phyloP scores from a whole-genome alignment of 495 filamentous ascomycete genomes.

The Cryomyces antarcticus region DNA sequence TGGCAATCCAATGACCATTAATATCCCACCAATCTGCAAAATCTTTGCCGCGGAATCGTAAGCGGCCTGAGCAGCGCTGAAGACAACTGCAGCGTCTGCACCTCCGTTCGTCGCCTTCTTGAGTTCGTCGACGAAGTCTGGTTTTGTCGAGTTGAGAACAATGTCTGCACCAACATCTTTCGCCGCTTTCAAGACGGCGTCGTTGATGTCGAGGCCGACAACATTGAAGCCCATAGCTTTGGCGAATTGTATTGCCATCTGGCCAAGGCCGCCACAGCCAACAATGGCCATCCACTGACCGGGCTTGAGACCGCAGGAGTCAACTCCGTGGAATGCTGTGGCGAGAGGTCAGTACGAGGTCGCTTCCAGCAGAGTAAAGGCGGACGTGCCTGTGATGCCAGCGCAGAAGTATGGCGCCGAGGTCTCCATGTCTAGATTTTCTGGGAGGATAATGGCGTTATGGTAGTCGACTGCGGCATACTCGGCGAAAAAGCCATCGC shows the following conservation, averaged over 20 bases:
- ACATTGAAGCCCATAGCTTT: constrained; percentile 15
- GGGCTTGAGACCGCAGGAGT: constrained; percentile 17
- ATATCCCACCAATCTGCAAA: constrained; percentile 12
- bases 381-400: constrained; percentile 15
- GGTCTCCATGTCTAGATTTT: constrained; percentile 14
- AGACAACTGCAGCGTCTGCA: constrained; percentile 19
- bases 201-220: constrained; percentile 14
- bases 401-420: constrained; percentile 21
- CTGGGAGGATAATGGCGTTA: constrained; percentile 18
- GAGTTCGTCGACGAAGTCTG: constrained; percentile 15
- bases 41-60: constrained; percentile 10
- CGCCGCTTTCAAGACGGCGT: constrained; percentile 10
- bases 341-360: too few species aligned
- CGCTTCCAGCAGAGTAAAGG: too few species aligned
- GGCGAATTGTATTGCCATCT: constrained; percentile 13
- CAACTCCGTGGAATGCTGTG: constrained; percentile 20
- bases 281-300: constrained; percentile 17
- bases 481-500: constrained; percentile 22
- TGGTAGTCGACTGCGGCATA: constrained; percentile 20
- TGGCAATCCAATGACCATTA: constrained; percentile 23
- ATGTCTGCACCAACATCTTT: constrained; percentile 15
- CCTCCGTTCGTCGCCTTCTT: constrained; percentile 18
- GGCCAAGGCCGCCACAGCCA: constrained; percentile 8
- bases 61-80: constrained; percentile 16
- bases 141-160: constrained; percentile 19